Evolutionary conservation across 2,329 filamentous ascomycete genomes (phyloP).

Genomic region (Arthrobotrys iridis): DNA sequence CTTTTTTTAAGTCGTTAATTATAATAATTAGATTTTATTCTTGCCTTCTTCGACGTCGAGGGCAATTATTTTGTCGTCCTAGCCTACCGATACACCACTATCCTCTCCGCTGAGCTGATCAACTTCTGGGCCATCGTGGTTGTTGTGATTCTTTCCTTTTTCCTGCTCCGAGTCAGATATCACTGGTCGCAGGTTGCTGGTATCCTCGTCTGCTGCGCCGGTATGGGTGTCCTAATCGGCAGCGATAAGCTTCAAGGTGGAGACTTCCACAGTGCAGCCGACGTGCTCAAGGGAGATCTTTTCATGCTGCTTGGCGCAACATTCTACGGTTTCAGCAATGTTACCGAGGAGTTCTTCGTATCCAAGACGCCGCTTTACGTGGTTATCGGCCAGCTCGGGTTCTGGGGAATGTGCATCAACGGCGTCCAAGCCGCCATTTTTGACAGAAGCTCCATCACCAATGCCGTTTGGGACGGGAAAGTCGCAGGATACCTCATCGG

Average conservation of each 20-base stretch:
- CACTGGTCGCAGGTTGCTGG: conserved; percentile 83
- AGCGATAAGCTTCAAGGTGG: conserved; percentile 55
- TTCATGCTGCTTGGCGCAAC: conserved; percentile 90
- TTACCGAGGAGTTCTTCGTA: conserved; percentile 94
- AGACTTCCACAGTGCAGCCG: conserved; percentile 72
- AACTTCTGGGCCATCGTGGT: conserved; percentile 99
- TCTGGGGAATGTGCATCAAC: conserved; percentile 91
- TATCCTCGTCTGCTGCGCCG: conserved; percentile 89
- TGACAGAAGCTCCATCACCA: conserved; percentile 77
- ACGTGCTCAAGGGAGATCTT: conserved; percentile 85
- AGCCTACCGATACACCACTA: conserved; percentile 90
- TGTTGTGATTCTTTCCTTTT: conserved; percentile 84
- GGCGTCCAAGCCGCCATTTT: conserved; percentile 91
- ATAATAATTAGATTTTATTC: conserved; percentile 73
- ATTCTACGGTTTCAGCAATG: conserved; percentile 89
- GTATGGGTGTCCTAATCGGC: conserved; percentile 66
- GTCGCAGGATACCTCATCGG: conserved; percentile 86
- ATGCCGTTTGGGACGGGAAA: conserved; percentile 72
- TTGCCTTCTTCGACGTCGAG: conserved; percentile 92
- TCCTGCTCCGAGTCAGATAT: conserved; percentile 87
- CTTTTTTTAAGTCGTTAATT: no score
- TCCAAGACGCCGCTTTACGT: conserved; percentile 84
- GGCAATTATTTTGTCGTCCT: conserved; percentile 98
- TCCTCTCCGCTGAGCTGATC: conserved; percentile 91
- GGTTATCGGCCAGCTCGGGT: conserved; percentile 80